A percentile compares a stretch with the other conserved stretches of the same genome.
Evolutionary conservation across 345 rosid species (phyloP).

Genomic region (Citrus mangshanensis): DNA sequence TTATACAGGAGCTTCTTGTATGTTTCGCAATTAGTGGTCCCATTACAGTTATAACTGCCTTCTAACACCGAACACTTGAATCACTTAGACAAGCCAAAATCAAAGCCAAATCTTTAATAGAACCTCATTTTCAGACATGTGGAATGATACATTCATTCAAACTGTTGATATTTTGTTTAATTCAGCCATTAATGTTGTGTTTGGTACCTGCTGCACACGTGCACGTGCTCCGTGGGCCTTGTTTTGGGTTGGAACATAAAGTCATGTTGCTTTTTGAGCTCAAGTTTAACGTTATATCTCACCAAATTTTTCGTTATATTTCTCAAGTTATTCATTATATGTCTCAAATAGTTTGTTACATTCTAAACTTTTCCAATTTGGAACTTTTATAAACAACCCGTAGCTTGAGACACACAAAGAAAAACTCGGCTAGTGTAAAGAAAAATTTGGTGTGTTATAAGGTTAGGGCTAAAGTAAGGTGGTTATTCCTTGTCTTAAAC

Average conservation of each 20-base stretch:
- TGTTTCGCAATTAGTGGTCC: conserved; percentile 6
- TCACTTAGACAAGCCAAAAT: neutral
- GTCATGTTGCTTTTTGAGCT: neutral
- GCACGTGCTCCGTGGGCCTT: conserved; percentile 24
- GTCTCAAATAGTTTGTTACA: no score
- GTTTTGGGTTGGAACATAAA: neutral
- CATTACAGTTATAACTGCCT: conserved; percentile 5
- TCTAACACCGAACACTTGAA: neutral
- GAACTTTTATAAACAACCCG: no score
- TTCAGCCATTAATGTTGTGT: conserved; percentile 15
- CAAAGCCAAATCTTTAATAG: neutral
- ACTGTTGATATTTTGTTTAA: neutral
- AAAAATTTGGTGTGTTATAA: no score
- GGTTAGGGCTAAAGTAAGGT: no score
- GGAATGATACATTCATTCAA: conserved; percentile 13
- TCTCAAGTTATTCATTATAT: no score
- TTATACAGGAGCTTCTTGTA: neutral
- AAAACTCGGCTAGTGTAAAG: no score
- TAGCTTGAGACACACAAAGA: no score
- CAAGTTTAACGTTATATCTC: no score
- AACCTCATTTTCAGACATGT: conserved; percentile 2
- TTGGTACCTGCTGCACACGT: conserved; percentile 25
- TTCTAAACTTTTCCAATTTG: no score
- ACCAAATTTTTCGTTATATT: no score
- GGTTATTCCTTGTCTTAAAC: no score